Base-by-base conservation (phyloP, 2,329 filamentous ascomycete genomes). In the Xylaria hypoxylon region DNA sequence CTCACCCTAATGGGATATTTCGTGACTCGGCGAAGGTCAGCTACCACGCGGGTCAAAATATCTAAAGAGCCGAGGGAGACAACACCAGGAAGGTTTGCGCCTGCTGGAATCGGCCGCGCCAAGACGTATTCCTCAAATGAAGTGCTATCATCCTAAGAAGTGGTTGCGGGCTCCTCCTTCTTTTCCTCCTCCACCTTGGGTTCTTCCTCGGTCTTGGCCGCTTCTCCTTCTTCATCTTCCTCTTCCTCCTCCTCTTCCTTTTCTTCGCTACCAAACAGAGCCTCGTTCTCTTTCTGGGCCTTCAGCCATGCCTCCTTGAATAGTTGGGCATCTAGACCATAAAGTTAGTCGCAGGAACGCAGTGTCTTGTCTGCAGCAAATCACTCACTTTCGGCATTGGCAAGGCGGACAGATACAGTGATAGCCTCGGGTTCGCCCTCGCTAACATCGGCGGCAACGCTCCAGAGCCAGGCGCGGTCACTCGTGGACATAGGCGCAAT, bases 401-500 rank as follows among this genome's bases (percentile, higher is more conserved):
- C 95, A 77, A 99, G 97, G 74, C 96, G 94, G 76, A 99, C 98
- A 72, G 96, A 96, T 77, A 99, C 87, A 62, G 96, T 99, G 77
- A 94, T 91, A 62, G 94, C 93, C 87, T 99, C 96, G 70, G 96
- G 92, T 85, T 97, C 95, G 69, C 96, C 96, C 87, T 99, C 96
- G 78, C 93, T 97, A 75, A 98, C 95, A 86, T 99, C 96, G 73
- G 96, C 96, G 65, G 94, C 92, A 67, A 94, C 95, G 78, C 97
- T 98, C 96, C 96, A 99, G 73, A 99, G 96, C 96, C 96, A 99
- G 85, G 92, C 96, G 81, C 96, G 92, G 86, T 99, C 96, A 77
- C 93, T 97, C 77, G 96, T 96, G 73, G 98, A 94, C 80, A 99
- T 99, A 82, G 96, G 94, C 69, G 92, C 95, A 71, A 99, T 91